Conservation (phyloP, 441 rosid species). For the Erysimum pusillum region DNA sequence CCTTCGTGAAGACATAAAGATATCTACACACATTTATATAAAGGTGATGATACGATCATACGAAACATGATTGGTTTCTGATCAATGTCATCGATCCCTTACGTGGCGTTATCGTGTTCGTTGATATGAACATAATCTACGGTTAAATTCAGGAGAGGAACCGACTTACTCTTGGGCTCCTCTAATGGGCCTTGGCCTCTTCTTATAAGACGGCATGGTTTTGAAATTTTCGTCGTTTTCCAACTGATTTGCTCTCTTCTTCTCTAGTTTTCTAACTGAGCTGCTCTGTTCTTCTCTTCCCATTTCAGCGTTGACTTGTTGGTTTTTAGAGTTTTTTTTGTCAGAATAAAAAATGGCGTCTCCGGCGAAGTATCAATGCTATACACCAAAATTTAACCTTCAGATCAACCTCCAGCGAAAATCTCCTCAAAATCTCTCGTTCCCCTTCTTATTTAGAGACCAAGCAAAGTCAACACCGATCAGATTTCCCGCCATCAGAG, state of each 20-base stretch:
- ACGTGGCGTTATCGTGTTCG: neutral
- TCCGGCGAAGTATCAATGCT: slow-evolving; percentile 47
- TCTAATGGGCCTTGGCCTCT: neutral
- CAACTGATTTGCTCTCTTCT: neutral
- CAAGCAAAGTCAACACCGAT: slow-evolving; percentile 35
- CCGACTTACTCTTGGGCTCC: neutral
- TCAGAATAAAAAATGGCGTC: slow-evolving; percentile 58
- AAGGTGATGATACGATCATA: neutral
- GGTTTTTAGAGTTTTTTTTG: neutral
- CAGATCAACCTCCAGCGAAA: slow-evolving; percentile 52
- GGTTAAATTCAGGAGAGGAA: neutral
- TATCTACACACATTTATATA: neutral
- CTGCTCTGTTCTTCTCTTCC: neutral
- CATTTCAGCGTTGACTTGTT: slow-evolving; percentile 8
- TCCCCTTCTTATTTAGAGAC: slow-evolving; percentile 42
- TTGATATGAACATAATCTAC: neutral
- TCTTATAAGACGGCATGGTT: neutral
- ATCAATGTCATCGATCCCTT: neutral
- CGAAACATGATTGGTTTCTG: neutral
- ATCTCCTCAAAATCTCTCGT: slow-evolving; percentile 37
- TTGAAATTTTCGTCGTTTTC: neutral
- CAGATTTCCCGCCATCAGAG: slow-evolving; percentile 1
- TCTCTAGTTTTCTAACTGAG: no score
- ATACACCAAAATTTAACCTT: slow-evolving; percentile 49
- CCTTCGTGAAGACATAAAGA: neutral